Percentiles rank a stretch among this genome's conserved stretches.
Evolutionary conservation across 1,139 yeast species (phyloP).

Genomic region (Yamadazyma diddensiae): DNA sequence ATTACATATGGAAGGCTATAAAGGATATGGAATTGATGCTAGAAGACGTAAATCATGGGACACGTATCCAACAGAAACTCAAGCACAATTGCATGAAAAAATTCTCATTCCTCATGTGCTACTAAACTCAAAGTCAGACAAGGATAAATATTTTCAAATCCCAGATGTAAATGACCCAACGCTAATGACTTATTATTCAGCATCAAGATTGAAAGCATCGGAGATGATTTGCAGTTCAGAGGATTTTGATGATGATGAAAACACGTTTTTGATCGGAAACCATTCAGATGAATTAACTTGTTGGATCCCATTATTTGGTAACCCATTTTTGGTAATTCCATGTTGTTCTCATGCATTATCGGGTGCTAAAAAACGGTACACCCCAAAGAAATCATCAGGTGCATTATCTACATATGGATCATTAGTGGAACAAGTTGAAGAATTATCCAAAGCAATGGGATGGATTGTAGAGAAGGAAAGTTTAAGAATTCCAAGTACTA

Average conservation of each 20-base stretch:
- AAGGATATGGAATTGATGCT: slow-evolving; percentile 87
- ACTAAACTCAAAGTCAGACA: slow-evolving; percentile 65
- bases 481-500: slow-evolving; percentile 89
- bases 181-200: slow-evolving; percentile 46
- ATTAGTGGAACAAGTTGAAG: slow-evolving; percentile 79
- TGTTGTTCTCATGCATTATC: slow-evolving; percentile 89
- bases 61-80: slow-evolving; percentile 62
- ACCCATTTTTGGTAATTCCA: slow-evolving; percentile 88
- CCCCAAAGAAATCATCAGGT: slow-evolving; percentile 27
- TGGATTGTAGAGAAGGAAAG: slow-evolving; percentile 86
- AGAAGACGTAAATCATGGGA: slow-evolving; percentile 87
- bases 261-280: slow-evolving; percentile 86
- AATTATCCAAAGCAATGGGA: slow-evolving; percentile 63
- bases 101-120: slow-evolving; percentile 74
- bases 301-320: slow-evolving; percentile 88
- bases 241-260: slow-evolving; percentile 57
- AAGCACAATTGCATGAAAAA: slow-evolving; percentile 61
- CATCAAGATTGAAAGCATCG: slow-evolving; percentile 51
- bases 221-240: slow-evolving; percentile 62
- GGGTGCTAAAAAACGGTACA: slow-evolving; percentile 70
- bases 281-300: slow-evolving; percentile 95
- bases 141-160: slow-evolving; percentile 32
- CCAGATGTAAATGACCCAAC: slow-evolving; percentile 62
- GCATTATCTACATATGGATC: slow-evolving; percentile 70
- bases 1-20: slow-evolving; percentile 72